Evolutionary conservation across 1,284 basidiomycete species (phyloP).

Genomic region (Leccinum pallidistipes): DNA sequence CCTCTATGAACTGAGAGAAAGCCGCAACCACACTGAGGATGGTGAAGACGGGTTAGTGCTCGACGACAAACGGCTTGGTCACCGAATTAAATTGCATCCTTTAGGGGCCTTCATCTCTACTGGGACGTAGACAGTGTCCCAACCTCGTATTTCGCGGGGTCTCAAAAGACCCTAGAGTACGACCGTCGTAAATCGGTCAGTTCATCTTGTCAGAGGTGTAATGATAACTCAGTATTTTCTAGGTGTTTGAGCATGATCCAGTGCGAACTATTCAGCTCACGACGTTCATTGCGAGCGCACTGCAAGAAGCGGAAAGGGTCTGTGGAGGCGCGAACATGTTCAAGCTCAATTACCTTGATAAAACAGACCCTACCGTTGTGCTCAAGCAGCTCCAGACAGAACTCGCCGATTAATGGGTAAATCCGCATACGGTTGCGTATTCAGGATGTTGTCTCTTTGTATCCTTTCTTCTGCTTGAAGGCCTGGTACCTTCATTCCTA

Average conservation of each 20-base stretch:
- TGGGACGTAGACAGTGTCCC: constrained; percentile 68
- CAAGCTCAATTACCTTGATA: constrained; percentile 57
- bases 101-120: constrained; percentile 47
- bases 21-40: constrained; percentile 42
- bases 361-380: constrained; percentile 63
- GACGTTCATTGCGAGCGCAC: constrained; percentile 51
- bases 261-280: constrained; percentile 64
- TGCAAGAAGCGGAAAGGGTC: constrained; percentile 60
- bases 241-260: constrained; percentile 71
- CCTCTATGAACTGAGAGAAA: constrained; percentile 83
- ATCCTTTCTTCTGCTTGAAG: neutral
- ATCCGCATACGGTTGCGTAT: neutral
- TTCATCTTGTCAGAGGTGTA: constrained; percentile 5
- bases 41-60: constrained; percentile 37
- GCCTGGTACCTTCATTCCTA: constrained; percentile 1
- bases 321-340: constrained; percentile 58
- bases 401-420: constrained; percentile 26
- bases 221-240: constrained; percentile 12
- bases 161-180: constrained; percentile 68
- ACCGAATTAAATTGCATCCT: constrained; percentile 1
- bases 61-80: neutral
- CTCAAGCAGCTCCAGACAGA: constrained; percentile 66
- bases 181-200: constrained; percentile 65
- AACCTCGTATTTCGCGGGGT: constrained; percentile 52
- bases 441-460: neutral